A percentile compares a stretch with the other conserved stretches of the same genome.
Evolutionary conservation across 257 asterid genomes (phyloP).

Genomic region (Lycium barbarum): DNA sequence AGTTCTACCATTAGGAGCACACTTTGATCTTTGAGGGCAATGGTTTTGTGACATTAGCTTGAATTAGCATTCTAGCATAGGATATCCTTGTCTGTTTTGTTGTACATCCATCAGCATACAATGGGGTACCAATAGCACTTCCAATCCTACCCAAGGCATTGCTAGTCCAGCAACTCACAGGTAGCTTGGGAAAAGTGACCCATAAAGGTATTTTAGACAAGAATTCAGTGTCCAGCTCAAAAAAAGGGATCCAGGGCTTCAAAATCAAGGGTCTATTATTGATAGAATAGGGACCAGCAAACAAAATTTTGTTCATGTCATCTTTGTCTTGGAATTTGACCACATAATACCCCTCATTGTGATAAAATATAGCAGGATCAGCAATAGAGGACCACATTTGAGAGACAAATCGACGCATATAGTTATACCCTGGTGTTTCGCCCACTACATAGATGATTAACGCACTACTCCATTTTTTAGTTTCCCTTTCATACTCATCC

Average conservation of each 20-base stretch:
- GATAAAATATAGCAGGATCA: no score
- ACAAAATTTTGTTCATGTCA: neutral
- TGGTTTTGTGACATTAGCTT: neutral
- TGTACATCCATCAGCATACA: neutral
- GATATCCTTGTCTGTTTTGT: neutral
- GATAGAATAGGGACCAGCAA: neutral
- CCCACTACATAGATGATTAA: no score
- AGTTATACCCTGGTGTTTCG: neutral
- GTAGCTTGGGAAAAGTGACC: neutral
- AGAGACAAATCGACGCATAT: neutral
- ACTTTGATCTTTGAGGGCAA: neutral
- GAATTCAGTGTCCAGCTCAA: neutral
- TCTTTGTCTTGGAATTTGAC: neutral
- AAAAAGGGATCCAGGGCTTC: neutral
- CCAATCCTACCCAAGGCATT: neutral
- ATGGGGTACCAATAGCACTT: neutral
- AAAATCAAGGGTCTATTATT: neutral
- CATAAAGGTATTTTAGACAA: neutral
- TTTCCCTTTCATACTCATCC: neutral
- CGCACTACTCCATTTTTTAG: neutral
- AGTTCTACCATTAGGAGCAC: neutral
- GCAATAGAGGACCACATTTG: neutral
- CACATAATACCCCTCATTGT: no score
- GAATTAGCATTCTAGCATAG: neutral
- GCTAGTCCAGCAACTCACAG: neutral